Base-by-base conservation (phyloP, 2,329 filamentous ascomycete species). In the Apiospora malaysiana region DNA sequence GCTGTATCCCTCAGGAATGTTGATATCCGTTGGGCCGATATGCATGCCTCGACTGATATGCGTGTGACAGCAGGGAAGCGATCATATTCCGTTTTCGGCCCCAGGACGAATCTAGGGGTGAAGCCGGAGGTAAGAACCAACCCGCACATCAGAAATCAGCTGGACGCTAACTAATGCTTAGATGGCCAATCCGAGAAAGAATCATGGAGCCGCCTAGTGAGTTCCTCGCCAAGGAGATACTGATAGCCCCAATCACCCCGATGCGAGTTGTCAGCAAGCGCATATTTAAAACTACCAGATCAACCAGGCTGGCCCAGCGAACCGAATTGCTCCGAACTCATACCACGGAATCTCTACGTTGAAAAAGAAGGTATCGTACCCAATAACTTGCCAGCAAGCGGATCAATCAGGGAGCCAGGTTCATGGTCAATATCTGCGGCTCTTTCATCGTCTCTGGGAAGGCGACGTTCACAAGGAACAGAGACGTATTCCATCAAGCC, bases 401-500 rank as follows among this genome's bases (percentile, higher is more conserved):
- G 37, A 43, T 18, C 43, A 43, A 12, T 18, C 32, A 43, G 37
- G 23, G 63, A 18, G 9, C 63, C 18, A 66, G 14, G 32, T 66
- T 43, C 12, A 66, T 25, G 3, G 37, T 66, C 65, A 66, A 25
- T 45, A 16, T 9, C 10, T n/a, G 40, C 4, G 65, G n/a, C n/a
- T 45, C 23, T 37, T 37, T 16, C 10, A 10, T 16, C 27, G 5
- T 25, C 42, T 45, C 40, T 9, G 18, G n/a, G 18, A 5, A 18
- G 12, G 40, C 16, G 12, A 18, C 21, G 2, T 21, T 66, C 16
- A 40, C 65, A 66, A 25, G 65, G 65, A 10, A 66, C 14, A n/a
- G 40, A 45, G 10, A 43, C 40, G 25, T 66, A 66, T 66, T 66
- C n/a, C 65, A 66, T 66, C 65, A 25, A 16, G n/a, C 40, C 65